A percentile compares a stretch with the other conserved stretches of the same genome.
phyloP scores from a whole-genome alignment of 441 rosid genomes.

The Pelargonium fulgidum region DNA sequence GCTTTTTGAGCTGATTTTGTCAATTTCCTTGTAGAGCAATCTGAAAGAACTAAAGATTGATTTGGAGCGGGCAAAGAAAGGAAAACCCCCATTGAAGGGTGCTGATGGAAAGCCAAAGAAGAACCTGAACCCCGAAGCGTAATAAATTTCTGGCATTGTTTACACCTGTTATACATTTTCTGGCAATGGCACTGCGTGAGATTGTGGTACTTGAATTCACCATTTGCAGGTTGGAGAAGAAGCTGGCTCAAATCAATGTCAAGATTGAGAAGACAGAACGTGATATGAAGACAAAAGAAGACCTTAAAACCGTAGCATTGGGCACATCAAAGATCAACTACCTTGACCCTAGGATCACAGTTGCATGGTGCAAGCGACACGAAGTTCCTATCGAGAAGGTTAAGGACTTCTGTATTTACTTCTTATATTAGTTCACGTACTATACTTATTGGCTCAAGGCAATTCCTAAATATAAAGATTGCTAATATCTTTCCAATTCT shows the following conservation, averaged over 20 bases:
- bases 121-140: constrained; percentile 84
- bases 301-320: constrained; percentile 88
- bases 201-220: constrained; percentile 11
- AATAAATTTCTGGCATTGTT: constrained; percentile 24
- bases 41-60: constrained; percentile 64
- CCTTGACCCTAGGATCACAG: constrained; percentile 94
- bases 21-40: constrained; percentile 39
- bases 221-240: constrained; percentile 59
- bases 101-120: constrained; percentile 89
- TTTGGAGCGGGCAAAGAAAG: constrained; percentile 83
- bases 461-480: neutral
- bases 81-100: constrained; percentile 81
- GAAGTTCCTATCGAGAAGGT: constrained; percentile 99
- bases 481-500: neutral
- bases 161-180: neutral
- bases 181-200: constrained; percentile 1
- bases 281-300: constrained; percentile 79
- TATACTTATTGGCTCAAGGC: too few species aligned
- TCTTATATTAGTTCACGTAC: too few species aligned
- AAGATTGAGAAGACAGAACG: constrained; percentile 89
- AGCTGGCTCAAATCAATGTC: constrained; percentile 50
- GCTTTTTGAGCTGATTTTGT: constrained; percentile 17
- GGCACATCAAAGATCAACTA: constrained; percentile 98
- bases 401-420: constrained; percentile 1
- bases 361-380: constrained; percentile 99